These are phyloP conservation scores for Neocatenulostroma microsporum DNA, from an alignment of 2,329 filamentous ascomycete species.

Conservation along the genomic window DNA sequence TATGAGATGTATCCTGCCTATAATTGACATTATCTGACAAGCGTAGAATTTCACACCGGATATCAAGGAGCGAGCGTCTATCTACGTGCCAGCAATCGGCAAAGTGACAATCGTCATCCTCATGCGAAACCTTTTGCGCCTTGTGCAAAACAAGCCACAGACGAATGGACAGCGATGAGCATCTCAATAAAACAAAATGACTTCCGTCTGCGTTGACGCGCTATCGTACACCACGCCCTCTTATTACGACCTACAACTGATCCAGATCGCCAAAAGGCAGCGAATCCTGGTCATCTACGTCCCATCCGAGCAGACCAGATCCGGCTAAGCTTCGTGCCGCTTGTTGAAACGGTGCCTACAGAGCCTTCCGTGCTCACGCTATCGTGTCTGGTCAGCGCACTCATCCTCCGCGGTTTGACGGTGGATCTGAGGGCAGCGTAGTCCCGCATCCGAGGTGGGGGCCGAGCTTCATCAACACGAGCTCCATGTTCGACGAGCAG, in stretches of 20 bases:
- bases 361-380: constrained; percentile 10
- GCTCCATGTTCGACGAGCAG: constrained; percentile 15
- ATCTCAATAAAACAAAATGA: constrained; percentile 4
- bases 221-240: too few relatives aligned
- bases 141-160: constrained; percentile 29
- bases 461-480: constrained; percentile 5
- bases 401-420: background rate
- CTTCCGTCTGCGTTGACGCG: too few relatives aligned
- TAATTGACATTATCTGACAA: background rate
- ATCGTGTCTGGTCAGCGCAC: constrained; percentile 3
- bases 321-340: constrained; percentile 5
- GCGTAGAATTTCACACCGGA: constrained; percentile 73
- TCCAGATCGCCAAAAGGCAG: too few relatives aligned
- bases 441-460: constrained; percentile 7
- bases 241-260: too few relatives aligned
- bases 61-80: constrained; percentile 90
- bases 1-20: constrained; percentile 27
- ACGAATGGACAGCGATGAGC: background rate
- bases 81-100: constrained; percentile 93
- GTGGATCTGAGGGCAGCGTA: constrained; percentile 6
- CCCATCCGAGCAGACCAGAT: constrained; percentile 5
- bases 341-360: constrained; percentile 4
- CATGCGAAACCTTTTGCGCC: constrained; percentile 69
- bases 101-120: constrained; percentile 95
- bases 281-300: background rate